Evolutionary conservation across 805 yeast species (phyloP), one percentile per base, ranked within the genome.

Genomic region (Spathaspora gorwiae): DNA sequence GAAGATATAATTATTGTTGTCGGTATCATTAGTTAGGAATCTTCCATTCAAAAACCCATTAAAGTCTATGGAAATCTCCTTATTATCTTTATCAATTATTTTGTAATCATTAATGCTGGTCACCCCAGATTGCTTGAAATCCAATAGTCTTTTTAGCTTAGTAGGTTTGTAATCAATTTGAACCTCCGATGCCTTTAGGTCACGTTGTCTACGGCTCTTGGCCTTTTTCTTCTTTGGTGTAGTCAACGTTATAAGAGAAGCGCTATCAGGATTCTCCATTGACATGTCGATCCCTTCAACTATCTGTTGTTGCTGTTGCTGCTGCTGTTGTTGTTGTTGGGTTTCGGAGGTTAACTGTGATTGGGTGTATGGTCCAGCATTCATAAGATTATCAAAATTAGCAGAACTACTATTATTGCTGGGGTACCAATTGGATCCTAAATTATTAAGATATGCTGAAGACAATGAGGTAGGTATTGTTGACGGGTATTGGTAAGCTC

Each of bases 31-130:
- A 5, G 75, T 68, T 38, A 69, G 52, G 42, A 73, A 70, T 42
- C 73, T 57, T 2, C 78, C 78, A 46, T 66, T 68, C 30, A 73
- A 57, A 45, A 71, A 72, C 6, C 75, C 76, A 35, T 52, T 54
- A 32, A 67, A 57, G 6, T 55, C 57, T 12, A 65, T 44, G 6
- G 39, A 37, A 6, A 67, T 56, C 39, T 53, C 61, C 39, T 60
- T 56, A 27, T 59, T 61, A 38, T 61, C 54, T 39, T 54, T 54
- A 47, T 68, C 73, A 4, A 65, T 53, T 3, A 69, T 53, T 34
- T 53, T 56, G 47, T 53, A 61, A 36, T 62, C 55, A 33, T 46
- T 49, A 6, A 36, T 40, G 19, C 51, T 40, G 13, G 50, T 41
- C 13, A 47, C 42, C 2, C 51, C 45, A 36, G 49, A 33, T 39